Evolutionary conservation across 495 filamentous ascomycete species (phyloP).

Genomic region (Penicillium soppii): DNA sequence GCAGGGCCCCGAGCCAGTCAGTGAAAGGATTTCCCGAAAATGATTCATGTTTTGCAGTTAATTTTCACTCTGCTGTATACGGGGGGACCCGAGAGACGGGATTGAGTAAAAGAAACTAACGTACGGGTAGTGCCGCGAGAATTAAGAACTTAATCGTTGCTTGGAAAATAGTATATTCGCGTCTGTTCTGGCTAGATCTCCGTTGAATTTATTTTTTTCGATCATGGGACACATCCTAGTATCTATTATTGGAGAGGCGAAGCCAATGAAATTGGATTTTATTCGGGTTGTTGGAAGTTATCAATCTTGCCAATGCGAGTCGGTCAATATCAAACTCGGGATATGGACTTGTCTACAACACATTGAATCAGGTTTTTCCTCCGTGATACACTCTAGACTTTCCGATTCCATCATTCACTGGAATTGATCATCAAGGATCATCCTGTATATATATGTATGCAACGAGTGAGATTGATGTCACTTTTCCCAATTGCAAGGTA

Average conservation of each 20-base stretch:
- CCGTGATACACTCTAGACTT: no score
- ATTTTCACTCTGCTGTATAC: no score
- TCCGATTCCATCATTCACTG: no score
- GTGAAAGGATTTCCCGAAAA: slow-evolving; percentile 6
- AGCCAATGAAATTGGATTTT: no score
- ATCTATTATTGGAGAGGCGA: no score
- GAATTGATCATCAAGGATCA: background rate
- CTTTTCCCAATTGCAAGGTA: background rate
- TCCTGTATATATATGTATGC: background rate
- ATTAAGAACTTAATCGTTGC: slow-evolving; percentile 1
- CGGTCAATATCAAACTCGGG: no score
- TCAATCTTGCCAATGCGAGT: no score
- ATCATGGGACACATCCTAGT: no score
- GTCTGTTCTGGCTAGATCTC: background rate
- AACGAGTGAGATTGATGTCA: background rate
- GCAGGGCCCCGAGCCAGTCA: slow-evolving; percentile 1
- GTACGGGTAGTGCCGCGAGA: slow-evolving; percentile 13
- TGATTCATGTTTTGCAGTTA: slow-evolving; percentile 4
- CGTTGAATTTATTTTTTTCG: no score
- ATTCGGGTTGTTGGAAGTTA: no score
- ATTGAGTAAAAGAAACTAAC: slow-evolving; percentile 2
- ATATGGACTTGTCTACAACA: no score
- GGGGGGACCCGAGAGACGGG: background rate
- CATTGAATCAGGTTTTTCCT: no score
- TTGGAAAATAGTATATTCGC: background rate